These are phyloP conservation scores for Vitis hybrid DNA, from an alignment of 177 flowering plant genomes.

Conservation along the genomic window DNA sequence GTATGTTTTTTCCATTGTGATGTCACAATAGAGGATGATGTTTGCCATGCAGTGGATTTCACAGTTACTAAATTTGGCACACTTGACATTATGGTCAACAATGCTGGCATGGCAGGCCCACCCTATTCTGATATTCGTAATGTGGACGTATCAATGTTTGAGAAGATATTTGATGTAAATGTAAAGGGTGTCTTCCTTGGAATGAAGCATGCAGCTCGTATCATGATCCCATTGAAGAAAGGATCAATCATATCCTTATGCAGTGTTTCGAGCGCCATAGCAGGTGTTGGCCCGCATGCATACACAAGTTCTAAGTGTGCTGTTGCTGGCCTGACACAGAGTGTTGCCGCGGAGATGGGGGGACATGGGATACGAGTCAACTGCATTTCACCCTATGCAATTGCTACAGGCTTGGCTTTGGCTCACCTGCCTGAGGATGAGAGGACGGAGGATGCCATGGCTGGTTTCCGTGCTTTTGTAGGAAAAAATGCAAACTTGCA, in stretches of 20 bases:
- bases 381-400: conserved; percentile 88
- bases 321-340: conserved; percentile 72
- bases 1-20: conserved; percentile 56
- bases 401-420: conserved; percentile 60
- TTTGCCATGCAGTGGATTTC: conserved; percentile 59
- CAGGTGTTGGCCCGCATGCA: conserved; percentile 77
- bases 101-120: conserved; percentile 67
- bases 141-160: conserved; percentile 46
- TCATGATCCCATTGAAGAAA: conserved; percentile 68
- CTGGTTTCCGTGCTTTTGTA: conserved; percentile 49
- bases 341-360: conserved; percentile 85
- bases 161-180: conserved; percentile 67
- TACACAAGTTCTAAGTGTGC: conserved; percentile 89
- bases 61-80: conserved; percentile 59
- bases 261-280: conserved; percentile 59
- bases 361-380: conserved; percentile 81
- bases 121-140: conserved; percentile 61
- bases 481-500: conserved; percentile 50
- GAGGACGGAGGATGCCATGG: conserved; percentile 57
- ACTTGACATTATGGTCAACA: conserved; percentile 89
- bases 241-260: conserved; percentile 65
- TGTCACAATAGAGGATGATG: conserved; percentile 67
- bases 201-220: conserved; percentile 89
- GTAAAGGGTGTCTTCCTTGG: conserved; percentile 83
- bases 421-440: conserved; percentile 76